Evolutionary conservation across 2,329 filamentous ascomycete genomes (phyloP).

Genomic region (Cladophialophora psammophila): DNA sequence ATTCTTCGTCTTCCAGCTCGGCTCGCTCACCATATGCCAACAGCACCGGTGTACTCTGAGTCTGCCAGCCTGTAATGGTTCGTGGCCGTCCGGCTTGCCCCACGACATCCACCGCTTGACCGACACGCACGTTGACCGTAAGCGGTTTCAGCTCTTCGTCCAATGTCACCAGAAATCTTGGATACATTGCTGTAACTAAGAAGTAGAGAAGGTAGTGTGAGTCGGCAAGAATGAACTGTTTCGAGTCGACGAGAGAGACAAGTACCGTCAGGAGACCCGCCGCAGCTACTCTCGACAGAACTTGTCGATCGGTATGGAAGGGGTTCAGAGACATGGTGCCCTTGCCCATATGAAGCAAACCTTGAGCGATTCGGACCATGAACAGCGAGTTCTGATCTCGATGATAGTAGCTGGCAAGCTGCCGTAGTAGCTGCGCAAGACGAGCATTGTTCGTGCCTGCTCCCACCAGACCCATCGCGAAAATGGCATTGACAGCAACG

Average conservation of each 20-base stretch:
- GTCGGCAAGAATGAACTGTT: constrained; percentile 76
- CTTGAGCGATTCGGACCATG: constrained; percentile 98
- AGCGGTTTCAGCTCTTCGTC: constrained; percentile 94
- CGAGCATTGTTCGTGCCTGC: constrained; percentile 98
- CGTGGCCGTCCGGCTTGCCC: constrained; percentile 96
- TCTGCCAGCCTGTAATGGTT: constrained; percentile 99
- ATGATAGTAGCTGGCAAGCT: constrained; percentile 98
- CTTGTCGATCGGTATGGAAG: constrained; percentile 98
- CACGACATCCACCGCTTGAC: constrained; percentile 97
- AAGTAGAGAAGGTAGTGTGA: constrained; percentile 96
- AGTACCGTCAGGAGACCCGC: constrained; percentile 89
- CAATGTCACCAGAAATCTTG: constrained; percentile 92
- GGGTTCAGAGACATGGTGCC: constrained; percentile 94
- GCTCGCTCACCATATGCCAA: constrained; percentile 94
- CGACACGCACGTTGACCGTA: constrained; percentile 94
- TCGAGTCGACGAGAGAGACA: constrained; percentile 93
- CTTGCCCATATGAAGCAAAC: constrained; percentile 98
- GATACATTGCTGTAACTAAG: constrained; percentile 95
- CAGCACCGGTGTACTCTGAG: constrained; percentile 96
- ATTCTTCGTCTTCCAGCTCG: constrained; percentile 97
- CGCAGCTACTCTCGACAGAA: constrained; percentile 88
- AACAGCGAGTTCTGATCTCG: constrained; percentile 94
- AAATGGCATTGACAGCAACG: constrained; percentile 97
- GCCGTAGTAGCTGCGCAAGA: constrained; percentile 89
- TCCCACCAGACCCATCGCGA: constrained; percentile 96